phyloP scores from a whole-genome alignment of 1,284 basidiomycete genomes.

The Ceratobasidium sp. region DNA sequence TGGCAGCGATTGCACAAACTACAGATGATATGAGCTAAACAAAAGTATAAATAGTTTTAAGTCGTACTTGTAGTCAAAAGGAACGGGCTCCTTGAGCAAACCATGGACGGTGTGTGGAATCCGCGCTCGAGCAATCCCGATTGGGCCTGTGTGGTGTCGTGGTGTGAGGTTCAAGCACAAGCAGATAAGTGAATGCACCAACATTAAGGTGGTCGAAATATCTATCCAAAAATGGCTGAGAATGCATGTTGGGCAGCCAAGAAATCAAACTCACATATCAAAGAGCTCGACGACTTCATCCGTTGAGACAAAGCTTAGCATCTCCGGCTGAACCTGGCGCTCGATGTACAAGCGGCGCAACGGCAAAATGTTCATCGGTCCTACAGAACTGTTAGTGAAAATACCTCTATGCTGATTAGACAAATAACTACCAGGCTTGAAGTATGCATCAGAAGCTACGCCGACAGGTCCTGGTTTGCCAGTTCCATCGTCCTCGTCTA shows the following conservation, averaged over 20 bases:
- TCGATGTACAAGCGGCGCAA: constrained; percentile 90
- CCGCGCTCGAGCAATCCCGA: constrained; percentile 82
- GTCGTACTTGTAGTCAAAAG: constrained; percentile 89
- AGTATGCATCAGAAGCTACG: constrained; percentile 76
- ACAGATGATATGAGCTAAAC: constrained; percentile 49
- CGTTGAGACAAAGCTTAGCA: constrained; percentile 85
- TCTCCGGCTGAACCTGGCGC: constrained; percentile 89
- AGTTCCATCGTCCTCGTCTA: constrained; percentile 74
- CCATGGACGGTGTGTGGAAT: constrained; percentile 92
- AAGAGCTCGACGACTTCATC: constrained; percentile 93
- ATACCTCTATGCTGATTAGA: constrained; percentile 42
- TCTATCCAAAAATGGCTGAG: constrained; percentile 60
- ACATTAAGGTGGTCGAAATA: constrained; percentile 85
- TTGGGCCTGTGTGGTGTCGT: constrained; percentile 71
- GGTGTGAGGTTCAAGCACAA: background rate
- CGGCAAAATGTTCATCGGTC: constrained; percentile 89
- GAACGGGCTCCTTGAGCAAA: constrained; percentile 93
- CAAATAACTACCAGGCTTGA: constrained; percentile 88
- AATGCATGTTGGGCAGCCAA: constrained; percentile 46
- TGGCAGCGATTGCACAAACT: constrained; percentile 95
- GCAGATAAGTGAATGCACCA: constrained; percentile 52
- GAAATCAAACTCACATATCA: constrained; percentile 78
- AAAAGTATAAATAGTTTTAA: background rate
- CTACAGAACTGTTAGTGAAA: constrained; percentile 57
- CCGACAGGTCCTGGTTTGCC: constrained; percentile 66